These are phyloP conservation scores for Populus nigra DNA, from an alignment of 345 rosid species.

Conservation along the genomic window DNA sequence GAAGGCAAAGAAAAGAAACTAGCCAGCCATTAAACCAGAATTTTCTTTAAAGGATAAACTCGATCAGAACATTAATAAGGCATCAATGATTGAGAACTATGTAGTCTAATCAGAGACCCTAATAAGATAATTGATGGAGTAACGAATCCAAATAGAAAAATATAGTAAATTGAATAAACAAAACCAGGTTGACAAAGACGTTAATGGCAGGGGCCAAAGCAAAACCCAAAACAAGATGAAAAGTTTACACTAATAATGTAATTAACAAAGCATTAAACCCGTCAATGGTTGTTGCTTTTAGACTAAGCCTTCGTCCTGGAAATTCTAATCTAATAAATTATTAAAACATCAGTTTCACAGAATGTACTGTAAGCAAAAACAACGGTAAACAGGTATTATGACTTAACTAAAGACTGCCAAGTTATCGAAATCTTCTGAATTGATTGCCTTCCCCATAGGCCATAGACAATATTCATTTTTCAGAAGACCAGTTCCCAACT, in stretches of 20 bases:
- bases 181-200: background rate
- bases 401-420: too few relatives aligned
- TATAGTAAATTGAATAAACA: background rate
- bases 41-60: background rate
- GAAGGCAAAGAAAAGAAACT: background rate
- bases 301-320: too few relatives aligned
- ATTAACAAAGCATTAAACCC: too few relatives aligned
- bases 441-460: too few relatives aligned
- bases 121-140: conserved; percentile 17
- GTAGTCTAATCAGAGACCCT: background rate
- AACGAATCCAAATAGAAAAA: conserved; percentile 25
- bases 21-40: background rate
- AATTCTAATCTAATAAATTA: too few relatives aligned
- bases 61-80: background rate
- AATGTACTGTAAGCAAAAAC: too few relatives aligned
- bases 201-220: background rate
- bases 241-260: background rate
- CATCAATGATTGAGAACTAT: background rate
- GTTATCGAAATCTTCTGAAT: too few relatives aligned
- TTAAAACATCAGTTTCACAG: too few relatives aligned
- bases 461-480: too few relatives aligned
- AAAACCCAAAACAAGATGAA: background rate
- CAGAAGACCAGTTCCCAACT: too few relatives aligned
- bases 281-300: too few relatives aligned
- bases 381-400: too few relatives aligned